Conservation (phyloP, 192 early-diverging fungal species). For the Linnemannia schmuckeri region DNA sequence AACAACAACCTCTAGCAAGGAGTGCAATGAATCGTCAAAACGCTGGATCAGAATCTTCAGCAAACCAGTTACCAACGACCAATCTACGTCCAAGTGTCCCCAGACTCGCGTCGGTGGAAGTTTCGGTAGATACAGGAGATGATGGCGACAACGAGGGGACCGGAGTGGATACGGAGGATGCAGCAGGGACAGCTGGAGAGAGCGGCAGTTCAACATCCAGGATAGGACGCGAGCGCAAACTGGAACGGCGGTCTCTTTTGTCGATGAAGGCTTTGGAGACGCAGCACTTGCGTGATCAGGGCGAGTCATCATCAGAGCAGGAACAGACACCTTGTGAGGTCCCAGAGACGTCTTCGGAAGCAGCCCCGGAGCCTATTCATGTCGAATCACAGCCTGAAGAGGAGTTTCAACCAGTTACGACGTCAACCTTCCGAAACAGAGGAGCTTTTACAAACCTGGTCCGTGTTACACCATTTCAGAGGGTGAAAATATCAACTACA, state of each 20-base stretch:
- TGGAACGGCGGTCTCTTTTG: background rate
- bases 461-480: slow-evolving; percentile 1
- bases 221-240: background rate
- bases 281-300: slow-evolving; percentile 9
- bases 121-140: slow-evolving; percentile 38
- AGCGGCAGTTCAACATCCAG: background rate
- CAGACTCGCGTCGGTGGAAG: slow-evolving; percentile 1
- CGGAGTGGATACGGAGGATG: slow-evolving; percentile 50
- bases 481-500: background rate
- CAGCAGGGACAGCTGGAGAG: slow-evolving; percentile 33
- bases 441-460: background rate
- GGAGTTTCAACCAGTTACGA: background rate
- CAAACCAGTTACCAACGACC: background rate
- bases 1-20: background rate
- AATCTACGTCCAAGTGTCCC: background rate
- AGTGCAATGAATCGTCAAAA: background rate
- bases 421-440: background rate
- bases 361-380: background rate
- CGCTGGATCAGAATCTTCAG: background rate
- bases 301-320: slow-evolving; percentile 36
- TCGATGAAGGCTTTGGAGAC: background rate
- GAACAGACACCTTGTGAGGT: slow-evolving; percentile 1
- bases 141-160: slow-evolving; percentile 37
- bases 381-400: background rate
- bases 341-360: background rate